Percentiles rank a stretch among this genome's conserved stretches.
phyloP scores from a whole-genome alignment of 768 basidiomycete genomes.

The Pholiota microspora region DNA sequence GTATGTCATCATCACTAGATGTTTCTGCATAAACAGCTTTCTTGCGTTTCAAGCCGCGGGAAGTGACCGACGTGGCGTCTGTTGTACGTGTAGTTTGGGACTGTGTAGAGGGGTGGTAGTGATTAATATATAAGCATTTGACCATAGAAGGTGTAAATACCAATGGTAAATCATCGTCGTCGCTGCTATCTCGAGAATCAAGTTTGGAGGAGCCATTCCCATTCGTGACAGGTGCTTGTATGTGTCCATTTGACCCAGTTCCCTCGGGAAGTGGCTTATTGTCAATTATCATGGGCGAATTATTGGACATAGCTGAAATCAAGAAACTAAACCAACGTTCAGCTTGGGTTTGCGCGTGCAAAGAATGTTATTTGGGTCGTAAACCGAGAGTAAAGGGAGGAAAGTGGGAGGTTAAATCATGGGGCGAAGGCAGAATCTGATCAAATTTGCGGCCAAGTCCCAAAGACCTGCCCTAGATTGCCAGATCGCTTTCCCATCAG shows the following conservation, averaged over 20 bases:
- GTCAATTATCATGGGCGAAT: constrained; percentile 53
- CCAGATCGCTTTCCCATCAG: constrained; percentile 30
- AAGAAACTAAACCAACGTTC: constrained; percentile 11
- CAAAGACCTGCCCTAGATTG: constrained; percentile 58
- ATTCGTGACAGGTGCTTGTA: constrained; percentile 34
- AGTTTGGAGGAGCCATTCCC: constrained; percentile 41
- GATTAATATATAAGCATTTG: constrained; percentile 12
- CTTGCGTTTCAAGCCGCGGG: constrained; percentile 57
- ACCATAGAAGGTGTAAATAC: constrained; percentile 38
- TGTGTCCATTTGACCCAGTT: constrained; percentile 40
- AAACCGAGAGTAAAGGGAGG: constrained; percentile 15
- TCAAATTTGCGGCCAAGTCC: constrained; percentile 39
- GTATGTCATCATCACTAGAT: constrained; percentile 71
- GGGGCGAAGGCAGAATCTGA: constrained; percentile 25
- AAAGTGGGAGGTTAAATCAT: constrained; percentile 27
- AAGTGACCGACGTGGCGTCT: constrained; percentile 40
- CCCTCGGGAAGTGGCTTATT: constrained; percentile 52
- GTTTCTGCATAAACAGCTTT: constrained; percentile 50
- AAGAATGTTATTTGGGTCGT: constrained; percentile 5
- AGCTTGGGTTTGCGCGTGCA: constrained; percentile 13
- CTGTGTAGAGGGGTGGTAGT: constrained; percentile 28
- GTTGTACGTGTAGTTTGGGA: constrained; percentile 51
- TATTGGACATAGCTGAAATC: constrained; percentile 22
- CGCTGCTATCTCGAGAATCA: constrained; percentile 53
- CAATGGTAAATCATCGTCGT: constrained; percentile 70